phyloP scores from a whole-genome alignment of 345 rosid genomes.

The Eucalyptus virginea region DNA sequence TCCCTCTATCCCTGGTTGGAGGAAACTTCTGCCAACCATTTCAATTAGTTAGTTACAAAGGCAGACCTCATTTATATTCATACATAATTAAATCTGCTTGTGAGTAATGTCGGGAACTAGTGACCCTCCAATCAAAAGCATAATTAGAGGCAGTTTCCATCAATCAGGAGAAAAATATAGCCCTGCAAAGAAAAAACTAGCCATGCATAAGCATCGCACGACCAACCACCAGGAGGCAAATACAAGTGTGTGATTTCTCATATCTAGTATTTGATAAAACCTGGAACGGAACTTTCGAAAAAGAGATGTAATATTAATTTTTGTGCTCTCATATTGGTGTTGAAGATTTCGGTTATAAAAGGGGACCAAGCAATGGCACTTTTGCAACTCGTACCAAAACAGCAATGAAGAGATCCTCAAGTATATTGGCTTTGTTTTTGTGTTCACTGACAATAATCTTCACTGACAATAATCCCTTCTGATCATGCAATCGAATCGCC shows the following conservation, averaged over 20 bases:
- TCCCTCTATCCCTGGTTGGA: background rate
- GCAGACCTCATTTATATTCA: background rate
- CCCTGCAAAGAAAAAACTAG: background rate
- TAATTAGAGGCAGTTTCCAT: background rate
- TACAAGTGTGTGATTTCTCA: background rate
- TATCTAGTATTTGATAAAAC: background rate
- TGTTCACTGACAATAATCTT: background rate
- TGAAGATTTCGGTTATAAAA: background rate
- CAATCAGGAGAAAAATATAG: background rate
- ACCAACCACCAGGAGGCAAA: background rate
- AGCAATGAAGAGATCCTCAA: background rate
- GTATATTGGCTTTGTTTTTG: background rate
- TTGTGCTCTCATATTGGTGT: background rate
- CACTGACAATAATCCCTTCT: background rate
- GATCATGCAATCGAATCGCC: background rate
- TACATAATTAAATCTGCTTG: background rate
- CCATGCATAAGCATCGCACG: background rate
- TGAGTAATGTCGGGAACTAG: background rate
- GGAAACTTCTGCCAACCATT: background rate
- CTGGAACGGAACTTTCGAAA: background rate
- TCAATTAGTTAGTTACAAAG: background rate
- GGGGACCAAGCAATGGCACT: background rate
- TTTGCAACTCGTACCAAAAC: background rate
- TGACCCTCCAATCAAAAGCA: background rate
- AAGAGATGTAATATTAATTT: background rate